Percentiles rank a stretch among this genome's conserved stretches.
These are phyloP conservation scores for Teunomyces funiuensis DNA, from an alignment of 805 yeast species.

Conservation along the genomic window DNA sequence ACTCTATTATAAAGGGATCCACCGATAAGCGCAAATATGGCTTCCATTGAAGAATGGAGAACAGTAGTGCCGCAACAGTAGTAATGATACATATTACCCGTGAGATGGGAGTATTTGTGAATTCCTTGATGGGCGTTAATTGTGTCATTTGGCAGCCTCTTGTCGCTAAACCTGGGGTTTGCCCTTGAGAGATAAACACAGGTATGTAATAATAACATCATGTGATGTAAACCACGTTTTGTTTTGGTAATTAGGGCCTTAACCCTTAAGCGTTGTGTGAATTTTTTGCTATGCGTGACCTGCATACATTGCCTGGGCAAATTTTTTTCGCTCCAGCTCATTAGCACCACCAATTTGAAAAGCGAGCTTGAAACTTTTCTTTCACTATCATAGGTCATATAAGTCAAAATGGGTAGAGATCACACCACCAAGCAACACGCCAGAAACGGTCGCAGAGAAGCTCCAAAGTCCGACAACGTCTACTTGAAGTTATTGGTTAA, in stretches of 20 bases:
- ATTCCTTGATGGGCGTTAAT: slow-evolving; percentile 43
- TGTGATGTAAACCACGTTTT: neutral
- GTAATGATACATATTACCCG: slow-evolving; percentile 31
- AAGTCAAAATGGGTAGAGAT: slow-evolving; percentile 85
- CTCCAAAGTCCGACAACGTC: slow-evolving; percentile 99
- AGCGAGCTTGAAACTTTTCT: slow-evolving; percentile 2
- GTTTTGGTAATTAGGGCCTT: neutral
- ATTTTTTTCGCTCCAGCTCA: slow-evolving; percentile 1
- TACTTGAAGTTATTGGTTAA: slow-evolving; percentile 97
- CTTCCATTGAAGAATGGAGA: slow-evolving; percentile 47
- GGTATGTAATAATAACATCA: neutral
- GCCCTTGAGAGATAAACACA: neutral
- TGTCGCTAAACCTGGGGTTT: slow-evolving; percentile 1
- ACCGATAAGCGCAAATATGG: slow-evolving; percentile 42
- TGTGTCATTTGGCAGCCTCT: slow-evolving; percentile 26
- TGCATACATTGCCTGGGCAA: neutral
- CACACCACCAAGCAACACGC: slow-evolving; percentile 95
- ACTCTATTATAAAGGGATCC: slow-evolving; percentile 55
- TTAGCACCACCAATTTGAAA: neutral
- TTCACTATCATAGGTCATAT: slow-evolving; percentile 6
- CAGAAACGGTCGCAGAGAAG: slow-evolving; percentile 94
- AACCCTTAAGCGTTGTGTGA: neutral
- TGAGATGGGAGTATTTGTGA: slow-evolving; percentile 46
- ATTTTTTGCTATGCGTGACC: neutral
- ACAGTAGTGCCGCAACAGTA: slow-evolving; percentile 38